Evolutionary conservation across 2,329 filamentous ascomycete species (phyloP).

Genomic region (Saccharata proteae): DNA sequence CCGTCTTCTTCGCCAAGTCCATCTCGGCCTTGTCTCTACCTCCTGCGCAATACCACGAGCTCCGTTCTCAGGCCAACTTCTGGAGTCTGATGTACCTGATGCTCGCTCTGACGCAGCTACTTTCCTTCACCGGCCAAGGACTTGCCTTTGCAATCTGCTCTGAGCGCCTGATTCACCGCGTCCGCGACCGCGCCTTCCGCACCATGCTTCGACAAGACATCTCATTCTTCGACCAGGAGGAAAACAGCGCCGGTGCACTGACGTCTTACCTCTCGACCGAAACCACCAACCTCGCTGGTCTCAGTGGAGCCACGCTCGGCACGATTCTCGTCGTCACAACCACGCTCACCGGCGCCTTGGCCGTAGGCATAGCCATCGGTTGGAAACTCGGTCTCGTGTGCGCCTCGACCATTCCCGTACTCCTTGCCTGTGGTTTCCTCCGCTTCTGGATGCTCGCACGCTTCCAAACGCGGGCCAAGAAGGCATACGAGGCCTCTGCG

Average conservation of each 20-base stretch:
- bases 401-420: conserved; percentile 62
- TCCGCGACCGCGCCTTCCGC: conserved; percentile 72
- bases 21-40: conserved; percentile 59
- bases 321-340: conserved; percentile 71
- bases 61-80: conserved; percentile 65
- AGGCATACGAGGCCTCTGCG: conserved; percentile 67
- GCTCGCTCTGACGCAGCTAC: conserved; percentile 61
- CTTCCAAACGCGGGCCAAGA: conserved; percentile 69
- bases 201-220: conserved; percentile 88
- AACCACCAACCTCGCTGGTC: conserved; percentile 76
- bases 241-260: conserved; percentile 79
- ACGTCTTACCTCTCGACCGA: conserved; percentile 80
- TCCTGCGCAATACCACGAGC: conserved; percentile 37
- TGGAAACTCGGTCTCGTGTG: conserved; percentile 86
- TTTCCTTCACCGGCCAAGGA: conserved; percentile 58
- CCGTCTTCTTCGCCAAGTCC: conserved; percentile 81
- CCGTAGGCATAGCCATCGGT: conserved; percentile 59
- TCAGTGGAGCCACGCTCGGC: conserved; percentile 78
- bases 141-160: conserved; percentile 64
- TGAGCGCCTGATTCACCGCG: conserved; percentile 72
- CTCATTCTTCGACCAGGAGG: conserved; percentile 76
- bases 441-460: conserved; percentile 73
- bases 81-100: conserved; percentile 86
- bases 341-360: conserved; percentile 63
- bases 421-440: conserved; percentile 73